These are phyloP conservation scores for Gloeostereum incarnatum DNA, from an alignment of 768 basidiomycete genomes.

Conservation along the genomic window DNA sequence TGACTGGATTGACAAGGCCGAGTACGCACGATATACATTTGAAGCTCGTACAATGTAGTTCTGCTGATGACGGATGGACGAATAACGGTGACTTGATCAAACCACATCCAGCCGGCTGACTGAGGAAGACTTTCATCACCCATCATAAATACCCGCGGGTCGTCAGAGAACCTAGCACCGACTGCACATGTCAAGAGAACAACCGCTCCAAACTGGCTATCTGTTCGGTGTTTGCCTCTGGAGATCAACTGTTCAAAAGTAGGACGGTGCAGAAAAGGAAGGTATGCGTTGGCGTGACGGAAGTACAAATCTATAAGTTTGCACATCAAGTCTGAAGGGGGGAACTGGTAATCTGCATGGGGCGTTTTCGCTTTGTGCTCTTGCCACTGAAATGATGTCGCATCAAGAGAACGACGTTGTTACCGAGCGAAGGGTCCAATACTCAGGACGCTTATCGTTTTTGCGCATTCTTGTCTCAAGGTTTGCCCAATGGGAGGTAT, in stretches of 20 bases:
- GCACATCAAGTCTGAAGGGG: slow-evolving; percentile 23
- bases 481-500: slow-evolving; percentile 13
- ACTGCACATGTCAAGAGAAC: slow-evolving; percentile 60
- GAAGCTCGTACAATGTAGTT: slow-evolving; percentile 64
- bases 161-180: slow-evolving; percentile 50
- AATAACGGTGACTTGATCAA: slow-evolving; percentile 54
- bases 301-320: slow-evolving; percentile 43
- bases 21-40: slow-evolving; percentile 51
- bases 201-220: slow-evolving; percentile 34
- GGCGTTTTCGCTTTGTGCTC: neutral
- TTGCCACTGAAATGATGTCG: neutral
- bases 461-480: no score
- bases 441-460: slow-evolving; percentile 35
- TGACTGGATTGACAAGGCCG: neutral
- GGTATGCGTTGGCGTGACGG: slow-evolving; percentile 23
- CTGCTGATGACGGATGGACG: slow-evolving; percentile 42
- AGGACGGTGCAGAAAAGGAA: slow-evolving; percentile 32
- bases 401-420: neutral
- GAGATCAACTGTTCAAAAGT: slow-evolving; percentile 23
- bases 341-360: slow-evolving; percentile 19
- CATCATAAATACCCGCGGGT: slow-evolving; percentile 48
- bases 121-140: slow-evolving; percentile 29
- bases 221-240: slow-evolving; percentile 17
- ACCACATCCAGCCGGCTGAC: slow-evolving; percentile 57
- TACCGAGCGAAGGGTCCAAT: slow-evolving; percentile 40